Conservation (phyloP, 805 yeast genomes). For the Metschnikowia gruessii region DNA sequence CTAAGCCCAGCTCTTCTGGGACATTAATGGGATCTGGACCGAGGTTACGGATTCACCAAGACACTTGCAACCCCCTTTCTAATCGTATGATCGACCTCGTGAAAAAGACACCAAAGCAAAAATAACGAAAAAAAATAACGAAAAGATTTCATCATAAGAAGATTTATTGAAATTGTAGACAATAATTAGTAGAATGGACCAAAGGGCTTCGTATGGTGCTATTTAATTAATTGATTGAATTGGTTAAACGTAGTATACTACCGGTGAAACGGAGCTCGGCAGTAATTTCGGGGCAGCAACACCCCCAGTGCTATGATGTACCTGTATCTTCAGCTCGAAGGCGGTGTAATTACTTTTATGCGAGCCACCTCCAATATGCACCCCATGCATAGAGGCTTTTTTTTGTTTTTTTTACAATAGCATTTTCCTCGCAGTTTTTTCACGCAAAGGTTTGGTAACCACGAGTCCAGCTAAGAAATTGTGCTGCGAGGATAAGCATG, state of each 20-base stretch:
- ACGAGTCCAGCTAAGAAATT: slow-evolving; percentile 1
- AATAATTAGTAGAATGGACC: too few species aligned
- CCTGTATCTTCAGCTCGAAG: slow-evolving; percentile 3
- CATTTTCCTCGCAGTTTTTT: slow-evolving; percentile 1
- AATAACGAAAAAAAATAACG: too few species aligned
- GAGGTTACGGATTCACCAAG: neutral
- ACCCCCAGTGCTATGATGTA: slow-evolving; percentile 3
- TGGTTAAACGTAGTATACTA: neutral
- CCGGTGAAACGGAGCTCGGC: neutral
- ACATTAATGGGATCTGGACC: neutral
- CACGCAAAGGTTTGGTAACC: slow-evolving; percentile 12
- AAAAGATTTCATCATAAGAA: too few species aligned
- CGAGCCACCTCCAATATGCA: neutral
- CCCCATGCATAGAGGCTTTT: slow-evolving; percentile 1
- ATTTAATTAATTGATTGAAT: neutral
- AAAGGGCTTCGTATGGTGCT: too few species aligned
- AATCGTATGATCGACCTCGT: too few species aligned
- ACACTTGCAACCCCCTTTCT: neutral
- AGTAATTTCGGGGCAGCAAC: neutral
- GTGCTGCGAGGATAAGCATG: neutral
- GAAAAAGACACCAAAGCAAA: too few species aligned
- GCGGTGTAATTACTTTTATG: neutral
- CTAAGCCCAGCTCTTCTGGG: neutral
- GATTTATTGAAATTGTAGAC: too few species aligned
- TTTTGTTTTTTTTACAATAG: neutral